Base-by-base conservation (phyloP, 441 rosid genomes). In the Cnidoscolus chayamansa region DNA sequence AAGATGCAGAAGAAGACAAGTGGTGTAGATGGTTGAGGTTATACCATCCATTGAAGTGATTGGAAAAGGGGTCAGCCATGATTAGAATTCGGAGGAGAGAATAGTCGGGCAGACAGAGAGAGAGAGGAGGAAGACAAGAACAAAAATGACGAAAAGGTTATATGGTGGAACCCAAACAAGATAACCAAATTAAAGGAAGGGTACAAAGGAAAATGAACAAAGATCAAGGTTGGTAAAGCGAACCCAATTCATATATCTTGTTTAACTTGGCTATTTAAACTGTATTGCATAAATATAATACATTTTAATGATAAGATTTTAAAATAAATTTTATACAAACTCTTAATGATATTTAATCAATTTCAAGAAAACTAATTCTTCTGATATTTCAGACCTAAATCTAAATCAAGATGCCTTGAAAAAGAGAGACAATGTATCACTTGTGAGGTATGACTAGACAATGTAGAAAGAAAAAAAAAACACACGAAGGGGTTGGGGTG, bases 21-120 rank as follows among this genome's bases (percentile, higher is more conserved):
- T 70, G 84, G 77, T 85, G 84, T 35, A 81, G 74, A 63, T 76
- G 72, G 76, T 78, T 81, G 71, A 82, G 76, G 82, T 67, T 72
- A 70, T 72, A 76, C 84, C 92, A 86, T 67, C 84, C 88, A 81
- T 81, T 84, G 78, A 82, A 78, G 85, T 79, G 74, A 56, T 62
- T 69, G 59, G 74, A 83, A 82, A 81, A 84, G 58, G 97, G 97
- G 83, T 89, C 89, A 77, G 92, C 81, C 98, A 93, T 93, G 85
- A 75, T 73, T 60, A 77, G 63, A 40, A 71, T 56, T 72, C 51
- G 61, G 76, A 75, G 68, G 63, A 65, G 66, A 68, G 68, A 74
- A 32, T 1, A 53, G 71, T 51, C 43, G 43, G 71, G 31, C 8
- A 11, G 48, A 65, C 32, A 58, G 67, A n/a, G 51, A 53, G 63